These are phyloP conservation scores for Penicillium turbatum DNA, from an alignment of 495 filamentous ascomycete species.

Conservation along the genomic window DNA sequence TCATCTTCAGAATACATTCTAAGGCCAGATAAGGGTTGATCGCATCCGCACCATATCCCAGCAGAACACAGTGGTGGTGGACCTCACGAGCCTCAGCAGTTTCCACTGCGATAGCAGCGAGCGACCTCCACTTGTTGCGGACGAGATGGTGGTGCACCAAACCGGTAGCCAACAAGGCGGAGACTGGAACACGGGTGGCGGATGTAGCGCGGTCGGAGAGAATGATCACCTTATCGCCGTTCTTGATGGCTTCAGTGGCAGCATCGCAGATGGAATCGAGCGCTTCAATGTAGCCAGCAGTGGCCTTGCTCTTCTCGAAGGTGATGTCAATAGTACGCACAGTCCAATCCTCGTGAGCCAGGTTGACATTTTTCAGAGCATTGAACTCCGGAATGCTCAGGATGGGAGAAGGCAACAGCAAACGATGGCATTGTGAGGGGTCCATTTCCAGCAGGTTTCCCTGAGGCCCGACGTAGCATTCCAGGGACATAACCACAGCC, in stretches of 20 bases:
- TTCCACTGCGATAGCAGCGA: conserved; percentile 85
- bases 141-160: conserved; percentile 98
- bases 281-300: conserved; percentile 81
- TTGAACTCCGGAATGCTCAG: conserved; percentile 92
- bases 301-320: conserved; percentile 83
- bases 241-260: conserved; percentile 78
- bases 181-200: conserved; percentile 79
- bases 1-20: conserved; percentile 98
- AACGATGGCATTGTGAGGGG: conserved; percentile 76
- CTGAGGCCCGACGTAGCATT: conserved; percentile 96
- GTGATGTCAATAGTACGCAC: conserved; percentile 95
- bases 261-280: conserved; percentile 87
- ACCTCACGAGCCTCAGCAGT: conserved; percentile 97
- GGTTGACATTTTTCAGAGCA: conserved; percentile 72
- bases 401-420: conserved; percentile 87
- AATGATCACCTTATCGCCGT: conserved; percentile 80
- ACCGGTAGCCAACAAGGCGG: conserved; percentile 82
- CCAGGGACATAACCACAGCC: conserved; percentile 98
- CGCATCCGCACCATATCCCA: conserved; percentile 94
- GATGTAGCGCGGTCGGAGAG: conserved; percentile 88
- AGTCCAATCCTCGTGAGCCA: conserved; percentile 75
- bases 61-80: conserved; percentile 96
- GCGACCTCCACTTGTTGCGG: conserved; percentile 91
- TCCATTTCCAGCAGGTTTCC: conserved; percentile 97
- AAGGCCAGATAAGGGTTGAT: conserved; percentile 97